Evolutionary conservation across 1,284 basidiomycete species (phyloP).

Genomic region (Pascua guehoae): DNA sequence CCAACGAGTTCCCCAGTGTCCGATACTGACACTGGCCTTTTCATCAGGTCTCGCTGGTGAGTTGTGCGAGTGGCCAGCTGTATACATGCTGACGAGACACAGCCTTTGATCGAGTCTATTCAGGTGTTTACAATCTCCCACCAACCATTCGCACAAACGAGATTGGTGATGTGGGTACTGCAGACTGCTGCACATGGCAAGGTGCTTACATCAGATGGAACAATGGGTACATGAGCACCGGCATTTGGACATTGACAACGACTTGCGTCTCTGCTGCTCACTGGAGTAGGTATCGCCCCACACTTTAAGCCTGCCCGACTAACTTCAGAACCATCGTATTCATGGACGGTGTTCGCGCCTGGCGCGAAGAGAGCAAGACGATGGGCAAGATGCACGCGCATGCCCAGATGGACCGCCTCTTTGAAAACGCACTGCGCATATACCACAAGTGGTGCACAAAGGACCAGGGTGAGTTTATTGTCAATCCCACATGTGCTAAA

Average conservation of each 20-base stretch:
- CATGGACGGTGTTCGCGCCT: slow-evolving; percentile 1
- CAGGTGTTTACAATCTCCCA: slow-evolving; percentile 1
- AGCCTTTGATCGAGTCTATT: slow-evolving; percentile 2
- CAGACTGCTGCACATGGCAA: neutral
- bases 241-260: slow-evolving; percentile 4
- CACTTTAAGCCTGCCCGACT: neutral
- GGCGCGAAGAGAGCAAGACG: neutral
- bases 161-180: slow-evolving; percentile 1
- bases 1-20: no score
- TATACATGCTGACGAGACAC: no score
- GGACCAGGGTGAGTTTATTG: neutral
- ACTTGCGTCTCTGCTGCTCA: neutral
- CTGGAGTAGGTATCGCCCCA: neutral
- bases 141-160: neutral
- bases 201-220: neutral
- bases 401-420: slow-evolving; percentile 2
- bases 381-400: neutral
- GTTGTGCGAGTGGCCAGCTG: no score
- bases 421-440: neutral
- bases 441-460: slow-evolving; percentile 3
- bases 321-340: neutral
- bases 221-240: slow-evolving; percentile 3
- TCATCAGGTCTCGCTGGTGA: no score
- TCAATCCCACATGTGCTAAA: neutral
- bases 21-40: no score